phyloP scores from a whole-genome alignment of 2,329 filamentous ascomycete species.

The Parastagonospora avenae region DNA sequence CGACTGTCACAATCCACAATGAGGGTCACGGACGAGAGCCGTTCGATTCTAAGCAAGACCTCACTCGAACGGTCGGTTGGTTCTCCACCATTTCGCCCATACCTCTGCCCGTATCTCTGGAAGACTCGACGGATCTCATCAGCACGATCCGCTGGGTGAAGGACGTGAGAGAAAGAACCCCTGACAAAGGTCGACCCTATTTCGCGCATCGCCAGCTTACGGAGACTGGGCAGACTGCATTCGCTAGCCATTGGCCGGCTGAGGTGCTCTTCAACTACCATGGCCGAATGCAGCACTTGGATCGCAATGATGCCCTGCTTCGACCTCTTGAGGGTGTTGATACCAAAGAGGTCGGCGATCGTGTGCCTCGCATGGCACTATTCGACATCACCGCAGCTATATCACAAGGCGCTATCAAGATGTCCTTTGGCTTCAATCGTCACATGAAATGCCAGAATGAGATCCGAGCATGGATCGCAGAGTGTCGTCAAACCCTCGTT shows the following conservation, averaged over 20 bases:
- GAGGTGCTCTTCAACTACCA: slow-evolving; percentile 43
- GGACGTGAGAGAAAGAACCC: slow-evolving; percentile 35
- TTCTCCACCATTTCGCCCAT: slow-evolving; percentile 51
- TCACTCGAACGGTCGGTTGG: slow-evolving; percentile 58
- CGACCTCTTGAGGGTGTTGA: slow-evolving; percentile 25
- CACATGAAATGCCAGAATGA: slow-evolving; percentile 36
- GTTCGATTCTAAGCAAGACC: slow-evolving; percentile 53
- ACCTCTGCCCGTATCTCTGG: slow-evolving; percentile 25
- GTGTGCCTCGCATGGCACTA: slow-evolving; percentile 36
- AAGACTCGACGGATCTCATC: slow-evolving; percentile 35
- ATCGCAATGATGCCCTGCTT: slow-evolving; percentile 36
- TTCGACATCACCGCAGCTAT: slow-evolving; percentile 41
- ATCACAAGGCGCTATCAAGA: slow-evolving; percentile 34
- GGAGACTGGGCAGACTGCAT: slow-evolving; percentile 30
- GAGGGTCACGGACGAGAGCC: slow-evolving; percentile 57
- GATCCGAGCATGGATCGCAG: slow-evolving; percentile 36
- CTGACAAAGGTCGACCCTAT: slow-evolving; percentile 40
- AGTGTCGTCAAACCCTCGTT: slow-evolving; percentile 35
- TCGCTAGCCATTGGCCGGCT: slow-evolving; percentile 39
- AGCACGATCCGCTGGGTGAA: slow-evolving; percentile 42
- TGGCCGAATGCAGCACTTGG: slow-evolving; percentile 37
- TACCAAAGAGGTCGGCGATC: slow-evolving; percentile 29
- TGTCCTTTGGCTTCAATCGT: slow-evolving; percentile 40
- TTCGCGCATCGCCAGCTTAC: slow-evolving; percentile 36
- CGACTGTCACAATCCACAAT: slow-evolving; percentile 52